Conservation (phyloP, 345 rosid genomes). For the Citrus sp. region DNA sequence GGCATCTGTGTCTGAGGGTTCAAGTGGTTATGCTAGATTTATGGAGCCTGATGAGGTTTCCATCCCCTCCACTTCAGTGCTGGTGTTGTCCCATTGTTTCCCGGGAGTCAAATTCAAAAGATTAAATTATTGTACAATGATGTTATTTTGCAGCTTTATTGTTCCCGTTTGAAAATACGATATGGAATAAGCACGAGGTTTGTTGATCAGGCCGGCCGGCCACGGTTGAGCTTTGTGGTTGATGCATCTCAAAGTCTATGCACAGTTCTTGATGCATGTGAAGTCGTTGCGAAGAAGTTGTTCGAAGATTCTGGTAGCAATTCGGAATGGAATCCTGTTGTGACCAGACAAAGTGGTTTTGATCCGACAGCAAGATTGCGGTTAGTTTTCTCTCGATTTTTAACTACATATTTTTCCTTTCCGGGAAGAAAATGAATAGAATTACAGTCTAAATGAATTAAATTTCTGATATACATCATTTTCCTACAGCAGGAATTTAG, state of each 20-base stretch:
- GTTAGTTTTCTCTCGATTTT: slow-evolving; percentile 44
- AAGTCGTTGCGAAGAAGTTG: slow-evolving; percentile 38
- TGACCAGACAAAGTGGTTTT: slow-evolving; percentile 33
- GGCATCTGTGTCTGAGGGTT: slow-evolving; percentile 32
- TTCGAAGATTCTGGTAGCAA: slow-evolving; percentile 43
- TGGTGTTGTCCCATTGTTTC: slow-evolving; percentile 40
- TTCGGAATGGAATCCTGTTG: slow-evolving; percentile 59
- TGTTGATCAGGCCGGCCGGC: slow-evolving; percentile 51
- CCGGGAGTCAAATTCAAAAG: slow-evolving; percentile 37
- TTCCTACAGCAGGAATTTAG: no score
- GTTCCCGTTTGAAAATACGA: slow-evolving; percentile 49
- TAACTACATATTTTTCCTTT: neutral
- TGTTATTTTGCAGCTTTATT: slow-evolving; percentile 51
- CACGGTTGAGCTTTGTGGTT: slow-evolving; percentile 62
- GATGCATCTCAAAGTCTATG: slow-evolving; percentile 49
- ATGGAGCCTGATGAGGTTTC: slow-evolving; percentile 51
- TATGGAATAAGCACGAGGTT: slow-evolving; percentile 58
- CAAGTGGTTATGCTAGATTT: slow-evolving; percentile 41
- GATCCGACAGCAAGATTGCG: slow-evolving; percentile 57
- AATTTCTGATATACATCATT: no score
- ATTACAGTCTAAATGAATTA: no score
- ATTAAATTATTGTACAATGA: slow-evolving; percentile 42
- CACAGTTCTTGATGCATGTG: slow-evolving; percentile 61
- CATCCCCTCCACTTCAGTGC: slow-evolving; percentile 42
- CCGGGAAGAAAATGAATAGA: neutral